These are phyloP conservation scores for Hysterium pulicare DNA, from an alignment of 2,329 filamentous ascomycete genomes.

Conservation along the genomic window DNA sequence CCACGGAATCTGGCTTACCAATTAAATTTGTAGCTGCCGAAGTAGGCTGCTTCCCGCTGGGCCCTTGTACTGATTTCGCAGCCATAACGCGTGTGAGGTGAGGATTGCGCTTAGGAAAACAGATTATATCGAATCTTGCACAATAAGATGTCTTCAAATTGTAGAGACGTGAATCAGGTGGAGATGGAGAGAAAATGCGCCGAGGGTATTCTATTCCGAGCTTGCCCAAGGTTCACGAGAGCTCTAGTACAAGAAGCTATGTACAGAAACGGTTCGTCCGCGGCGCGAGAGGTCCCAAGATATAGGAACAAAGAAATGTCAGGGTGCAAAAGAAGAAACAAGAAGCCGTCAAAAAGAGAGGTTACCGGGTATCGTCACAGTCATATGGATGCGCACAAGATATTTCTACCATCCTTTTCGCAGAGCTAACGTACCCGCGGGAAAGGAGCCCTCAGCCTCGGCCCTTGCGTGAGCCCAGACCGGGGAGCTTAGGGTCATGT, in stretches of 20 bases:
- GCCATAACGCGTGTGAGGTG: constrained; percentile 47
- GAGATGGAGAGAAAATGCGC: not conserved
- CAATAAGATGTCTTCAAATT: no score
- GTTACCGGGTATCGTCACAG: constrained; percentile 14
- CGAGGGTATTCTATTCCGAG: constrained; percentile 3
- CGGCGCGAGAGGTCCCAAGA: no score
- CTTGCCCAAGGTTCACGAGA: not conserved
- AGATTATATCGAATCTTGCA: not conserved
- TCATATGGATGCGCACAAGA: constrained; percentile 16
- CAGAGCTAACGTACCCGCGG: constrained; percentile 25
- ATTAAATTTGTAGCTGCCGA: constrained; percentile 89
- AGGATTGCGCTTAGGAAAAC: constrained; percentile 8
- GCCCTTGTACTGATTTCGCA: constrained; percentile 55
- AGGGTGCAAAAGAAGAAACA: not conserved
- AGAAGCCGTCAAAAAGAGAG: not conserved
- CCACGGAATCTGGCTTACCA: constrained; percentile 57
- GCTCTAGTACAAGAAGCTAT: no score
- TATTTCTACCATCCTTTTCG: not conserved
- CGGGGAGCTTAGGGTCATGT: constrained; percentile 4
- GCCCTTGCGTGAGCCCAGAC: constrained; percentile 28
- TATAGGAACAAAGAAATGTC: not conserved
- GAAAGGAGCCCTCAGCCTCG: constrained; percentile 30
- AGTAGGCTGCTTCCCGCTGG: constrained; percentile 69
- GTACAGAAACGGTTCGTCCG: no score
- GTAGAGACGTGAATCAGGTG: not conserved